A percentile compares a stretch with the other conserved stretches of the same genome.
These are phyloP conservation scores for barrel medic (Medicago truncatula) DNA, from an alignment of 306 rosid genomes.

Conservation along the genomic window DNA sequence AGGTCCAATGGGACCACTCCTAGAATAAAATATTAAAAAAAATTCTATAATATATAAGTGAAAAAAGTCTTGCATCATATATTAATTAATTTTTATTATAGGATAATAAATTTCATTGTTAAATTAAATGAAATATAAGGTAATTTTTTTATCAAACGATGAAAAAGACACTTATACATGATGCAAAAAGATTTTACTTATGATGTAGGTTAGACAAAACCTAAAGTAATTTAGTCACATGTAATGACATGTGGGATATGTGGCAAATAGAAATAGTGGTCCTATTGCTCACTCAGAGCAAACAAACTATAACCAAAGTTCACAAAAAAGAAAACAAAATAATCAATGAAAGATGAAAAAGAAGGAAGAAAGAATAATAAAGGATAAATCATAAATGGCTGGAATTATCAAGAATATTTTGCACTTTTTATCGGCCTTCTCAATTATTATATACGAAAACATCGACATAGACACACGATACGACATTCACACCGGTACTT, in stretches of 20 bases:
- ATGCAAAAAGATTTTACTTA: too few relatives aligned
- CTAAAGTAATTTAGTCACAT: conserved; percentile 44
- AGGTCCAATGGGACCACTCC: conserved; percentile 11
- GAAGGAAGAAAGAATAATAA: conserved; percentile 20
- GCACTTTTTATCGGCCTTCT: conserved; percentile 29
- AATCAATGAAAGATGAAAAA: conserved; percentile 41
- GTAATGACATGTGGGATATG: conserved; percentile 47
- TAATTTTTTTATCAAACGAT: too few relatives aligned
- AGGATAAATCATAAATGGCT: conserved; percentile 45
- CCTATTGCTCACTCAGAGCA: conserved; percentile 8
- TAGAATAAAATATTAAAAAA: neutral
- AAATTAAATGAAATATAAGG: too few relatives aligned
- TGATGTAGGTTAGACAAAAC: too few relatives aligned
- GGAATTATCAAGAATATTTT: conserved; percentile 49
- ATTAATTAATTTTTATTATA: too few relatives aligned
- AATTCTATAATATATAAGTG: too few relatives aligned
- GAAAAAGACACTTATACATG: too few relatives aligned
- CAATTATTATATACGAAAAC: neutral
- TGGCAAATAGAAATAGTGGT: conserved; percentile 51
- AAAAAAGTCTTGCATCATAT: too few relatives aligned
- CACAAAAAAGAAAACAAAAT: conserved; percentile 53
- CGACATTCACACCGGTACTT: neutral
- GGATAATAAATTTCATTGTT: too few relatives aligned
- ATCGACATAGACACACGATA: neutral
- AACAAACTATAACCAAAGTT: conserved; percentile 57